Conservation (phyloP, 441 rosid species). For the Populus hybrid region DNA sequence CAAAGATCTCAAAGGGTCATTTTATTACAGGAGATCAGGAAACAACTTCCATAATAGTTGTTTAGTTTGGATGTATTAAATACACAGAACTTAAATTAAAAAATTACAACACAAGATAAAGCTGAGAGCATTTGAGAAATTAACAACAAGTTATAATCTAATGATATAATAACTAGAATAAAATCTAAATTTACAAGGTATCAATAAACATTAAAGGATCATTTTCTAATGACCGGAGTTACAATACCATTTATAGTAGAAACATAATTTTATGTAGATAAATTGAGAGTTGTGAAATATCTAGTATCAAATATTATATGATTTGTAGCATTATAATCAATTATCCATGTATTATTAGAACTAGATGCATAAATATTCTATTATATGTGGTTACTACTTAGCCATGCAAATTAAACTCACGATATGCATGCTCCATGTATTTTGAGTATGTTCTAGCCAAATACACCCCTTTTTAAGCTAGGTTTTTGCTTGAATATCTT, state of each 20-base stretch:
- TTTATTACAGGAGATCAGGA: too few species aligned
- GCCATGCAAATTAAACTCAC: too few species aligned
- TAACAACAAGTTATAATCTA: background rate
- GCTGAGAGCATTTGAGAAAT: background rate
- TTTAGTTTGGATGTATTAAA: constrained; percentile 1
- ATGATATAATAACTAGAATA: background rate
- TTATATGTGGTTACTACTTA: background rate
- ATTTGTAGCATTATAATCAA: background rate
- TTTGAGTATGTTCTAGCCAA: too few species aligned
- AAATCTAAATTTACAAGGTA: background rate
- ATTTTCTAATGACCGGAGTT: background rate
- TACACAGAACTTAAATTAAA: background rate
- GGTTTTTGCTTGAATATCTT: too few species aligned
- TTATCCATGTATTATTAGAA: background rate
- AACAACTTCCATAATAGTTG: constrained; percentile 70
- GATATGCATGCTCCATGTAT: too few species aligned
- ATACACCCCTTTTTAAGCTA: too few species aligned
- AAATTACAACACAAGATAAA: constrained; percentile 1
- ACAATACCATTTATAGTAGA: background rate
- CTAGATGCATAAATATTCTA: background rate
- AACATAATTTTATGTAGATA: background rate
- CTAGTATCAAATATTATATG: constrained; percentile 9
- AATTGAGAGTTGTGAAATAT: background rate
- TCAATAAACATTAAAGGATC: background rate
- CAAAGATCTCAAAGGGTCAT: too few species aligned